Evolutionary conservation across 148 eudicot species (phyloP).

Genomic region (Persicaria tinctoria): DNA sequence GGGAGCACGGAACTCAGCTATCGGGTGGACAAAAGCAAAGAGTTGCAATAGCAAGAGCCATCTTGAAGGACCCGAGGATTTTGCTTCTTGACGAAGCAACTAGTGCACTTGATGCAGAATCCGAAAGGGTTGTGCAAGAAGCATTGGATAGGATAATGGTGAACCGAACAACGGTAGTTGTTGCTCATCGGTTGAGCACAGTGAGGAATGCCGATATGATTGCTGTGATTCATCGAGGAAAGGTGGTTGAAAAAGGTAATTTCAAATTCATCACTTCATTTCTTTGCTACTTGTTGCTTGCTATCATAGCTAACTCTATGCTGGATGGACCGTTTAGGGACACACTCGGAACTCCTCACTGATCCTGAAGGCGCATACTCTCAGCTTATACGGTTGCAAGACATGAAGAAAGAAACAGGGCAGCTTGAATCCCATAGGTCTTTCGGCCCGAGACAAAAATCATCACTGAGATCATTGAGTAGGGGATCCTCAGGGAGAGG

Average conservation of each 20-base stretch:
- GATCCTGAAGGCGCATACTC: slow-evolving; percentile 83
- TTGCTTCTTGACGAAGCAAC: slow-evolving; percentile 88
- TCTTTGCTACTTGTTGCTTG: not conserved
- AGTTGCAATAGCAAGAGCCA: slow-evolving; percentile 84
- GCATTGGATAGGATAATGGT: slow-evolving; percentile 77
- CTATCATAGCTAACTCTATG: not conserved
- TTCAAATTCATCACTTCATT: not conserved
- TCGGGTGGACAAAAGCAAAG: slow-evolving; percentile 95
- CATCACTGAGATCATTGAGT: slow-evolving; percentile 45
- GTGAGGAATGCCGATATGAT: slow-evolving; percentile 70
- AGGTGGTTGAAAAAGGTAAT: slow-evolving; percentile 74
- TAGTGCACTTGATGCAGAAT: slow-evolving; percentile 86
- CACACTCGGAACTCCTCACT: slow-evolving; percentile 51
- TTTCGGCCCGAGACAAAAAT: slow-evolving; percentile 32
- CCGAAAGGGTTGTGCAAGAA: slow-evolving; percentile 76
- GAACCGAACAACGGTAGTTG: slow-evolving; percentile 66
- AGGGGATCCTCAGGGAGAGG: slow-evolving; percentile 39
- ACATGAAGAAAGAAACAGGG: slow-evolving; percentile 30
- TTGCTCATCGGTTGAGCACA: slow-evolving; percentile 83
- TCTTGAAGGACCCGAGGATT: slow-evolving; percentile 68
- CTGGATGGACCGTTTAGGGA: slow-evolving; percentile 27
- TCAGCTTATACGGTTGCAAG: slow-evolving; percentile 65
- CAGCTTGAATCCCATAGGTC: slow-evolving; percentile 19
- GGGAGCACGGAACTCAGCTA: slow-evolving; percentile 77
- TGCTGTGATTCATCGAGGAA: slow-evolving; percentile 69